Evolutionary conservation across 2,329 filamentous ascomycete species (phyloP).

Genomic region (Eutypa lata): DNA sequence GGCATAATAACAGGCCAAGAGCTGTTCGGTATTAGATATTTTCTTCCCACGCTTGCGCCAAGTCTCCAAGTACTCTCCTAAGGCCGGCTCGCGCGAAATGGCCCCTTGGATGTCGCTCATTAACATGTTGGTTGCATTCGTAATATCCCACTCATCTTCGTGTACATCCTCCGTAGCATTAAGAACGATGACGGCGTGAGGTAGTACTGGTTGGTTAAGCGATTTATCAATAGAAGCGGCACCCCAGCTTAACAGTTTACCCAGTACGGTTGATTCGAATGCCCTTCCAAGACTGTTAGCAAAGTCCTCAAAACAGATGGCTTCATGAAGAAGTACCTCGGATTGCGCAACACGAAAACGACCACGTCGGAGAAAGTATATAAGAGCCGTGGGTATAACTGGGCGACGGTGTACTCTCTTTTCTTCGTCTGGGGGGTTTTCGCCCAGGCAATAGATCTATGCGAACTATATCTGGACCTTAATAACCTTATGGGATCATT

Average conservation of each 20-base stretch:
- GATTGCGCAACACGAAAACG: slow-evolving; percentile 40
- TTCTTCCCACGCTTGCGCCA: slow-evolving; percentile 39
- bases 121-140: slow-evolving; percentile 36
- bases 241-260: slow-evolving; percentile 47
- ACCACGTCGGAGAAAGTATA: slow-evolving; percentile 45
- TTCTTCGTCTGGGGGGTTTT: slow-evolving; percentile 28
- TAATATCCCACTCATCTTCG: slow-evolving; percentile 39
- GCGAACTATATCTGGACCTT: slow-evolving; percentile 11
- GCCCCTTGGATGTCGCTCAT: slow-evolving; percentile 32
- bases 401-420: slow-evolving; percentile 35
- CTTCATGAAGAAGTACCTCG: slow-evolving; percentile 21
- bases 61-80: slow-evolving; percentile 37
- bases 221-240: slow-evolving; percentile 49
- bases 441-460: slow-evolving; percentile 31
- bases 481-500: not conserved
- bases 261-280: slow-evolving; percentile 38
- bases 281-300: slow-evolving; percentile 6
- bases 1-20: slow-evolving; percentile 49
- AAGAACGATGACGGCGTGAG: slow-evolving; percentile 52
- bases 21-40: slow-evolving; percentile 41
- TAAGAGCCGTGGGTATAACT: slow-evolving; percentile 42
- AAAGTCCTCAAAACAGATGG: slow-evolving; percentile 13
- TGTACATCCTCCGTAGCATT: slow-evolving; percentile 42
- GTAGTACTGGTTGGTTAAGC: slow-evolving; percentile 52
- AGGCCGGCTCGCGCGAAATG: slow-evolving; percentile 28